Evolutionary conservation across 805 yeast genomes (phyloP).

Genomic region (Lipomyces mesembrius): DNA sequence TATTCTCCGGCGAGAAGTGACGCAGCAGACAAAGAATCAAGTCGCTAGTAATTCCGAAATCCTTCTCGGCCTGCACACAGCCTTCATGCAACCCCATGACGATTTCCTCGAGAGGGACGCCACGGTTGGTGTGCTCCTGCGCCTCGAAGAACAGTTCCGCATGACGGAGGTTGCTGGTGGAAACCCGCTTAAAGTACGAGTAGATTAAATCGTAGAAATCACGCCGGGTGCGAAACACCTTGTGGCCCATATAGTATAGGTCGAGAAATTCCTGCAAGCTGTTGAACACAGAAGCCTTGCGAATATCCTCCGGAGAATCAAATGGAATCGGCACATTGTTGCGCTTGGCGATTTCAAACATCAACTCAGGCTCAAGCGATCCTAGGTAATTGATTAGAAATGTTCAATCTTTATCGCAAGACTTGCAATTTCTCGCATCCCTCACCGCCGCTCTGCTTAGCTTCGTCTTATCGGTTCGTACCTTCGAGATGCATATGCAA

Average conservation of each 20-base stretch:
- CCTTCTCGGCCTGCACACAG: slow-evolving; percentile 60
- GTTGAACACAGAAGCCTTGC: slow-evolving; percentile 61
- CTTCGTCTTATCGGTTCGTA: slow-evolving; percentile 38
- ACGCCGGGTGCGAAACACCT: slow-evolving; percentile 67
- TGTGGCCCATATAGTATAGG: slow-evolving; percentile 80
- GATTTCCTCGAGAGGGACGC: slow-evolving; percentile 36
- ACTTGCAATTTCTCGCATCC: not conserved
- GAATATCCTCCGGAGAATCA: slow-evolving; percentile 58
- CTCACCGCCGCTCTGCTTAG: too few relatives aligned
- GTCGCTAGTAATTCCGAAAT: slow-evolving; percentile 67
- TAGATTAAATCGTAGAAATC: slow-evolving; percentile 82
- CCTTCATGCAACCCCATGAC: slow-evolving; percentile 59
- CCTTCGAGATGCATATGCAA: slow-evolving; percentile 87
- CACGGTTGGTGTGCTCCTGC: slow-evolving; percentile 37
- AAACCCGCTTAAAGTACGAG: slow-evolving; percentile 58
- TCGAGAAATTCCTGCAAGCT: slow-evolving; percentile 79
- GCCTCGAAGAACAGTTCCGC: slow-evolving; percentile 38
- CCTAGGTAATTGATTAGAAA: slow-evolving; percentile 14
- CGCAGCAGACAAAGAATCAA: slow-evolving; percentile 82
- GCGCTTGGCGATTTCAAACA: slow-evolving; percentile 70
- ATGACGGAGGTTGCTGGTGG: slow-evolving; percentile 36
- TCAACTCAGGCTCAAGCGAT: slow-evolving; percentile 70
- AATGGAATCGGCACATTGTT: slow-evolving; percentile 65
- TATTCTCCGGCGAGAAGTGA: slow-evolving; percentile 67
- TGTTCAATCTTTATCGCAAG: not conserved